A percentile compares a stretch with the other conserved stretches of the same genome.
Evolutionary conservation across 1,139 yeast genomes (phyloP).

Genomic region (Schwanniomyces etchellsii): DNA sequence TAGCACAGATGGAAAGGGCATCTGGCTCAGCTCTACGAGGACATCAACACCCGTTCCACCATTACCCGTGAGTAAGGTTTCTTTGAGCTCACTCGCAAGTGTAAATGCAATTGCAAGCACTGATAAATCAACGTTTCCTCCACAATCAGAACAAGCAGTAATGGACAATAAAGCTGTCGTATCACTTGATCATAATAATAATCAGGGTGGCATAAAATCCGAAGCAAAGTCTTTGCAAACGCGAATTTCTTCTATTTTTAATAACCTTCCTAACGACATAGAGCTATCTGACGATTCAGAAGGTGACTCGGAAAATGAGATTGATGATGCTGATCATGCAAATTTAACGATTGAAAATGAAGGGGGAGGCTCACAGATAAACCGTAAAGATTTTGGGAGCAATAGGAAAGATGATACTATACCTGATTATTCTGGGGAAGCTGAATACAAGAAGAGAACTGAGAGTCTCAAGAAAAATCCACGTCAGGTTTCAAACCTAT

Average conservation of each 20-base stretch:
- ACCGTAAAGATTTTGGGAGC: slow-evolving; percentile 1
- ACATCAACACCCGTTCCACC: slow-evolving; percentile 19
- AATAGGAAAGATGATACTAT: neutral
- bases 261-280: slow-evolving; percentile 44
- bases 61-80: slow-evolving; percentile 13
- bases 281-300: slow-evolving; percentile 46
- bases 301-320: slow-evolving; percentile 28
- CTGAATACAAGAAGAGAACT: neutral
- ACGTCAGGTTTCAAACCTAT: slow-evolving; percentile 21
- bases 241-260: slow-evolving; percentile 40
- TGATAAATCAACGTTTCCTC: slow-evolving; percentile 14
- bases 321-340: slow-evolving; percentile 15
- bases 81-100: slow-evolving; percentile 28
- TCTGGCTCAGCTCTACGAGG: slow-evolving; percentile 12
- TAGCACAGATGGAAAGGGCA: neutral
- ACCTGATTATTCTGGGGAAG: neutral
- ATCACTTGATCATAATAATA: too few species aligned
- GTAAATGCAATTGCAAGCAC: slow-evolving; percentile 26
- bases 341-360: neutral
- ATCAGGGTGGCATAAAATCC: too few species aligned
- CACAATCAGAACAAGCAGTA: too few species aligned
- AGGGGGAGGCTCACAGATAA: slow-evolving; percentile 1
- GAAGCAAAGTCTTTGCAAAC: too few species aligned
- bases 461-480: slow-evolving; percentile 11
- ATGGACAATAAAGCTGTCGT: too few species aligned